Evolutionary conservation across 495 filamentous ascomycete genomes (phyloP).

Genomic region (Neurospora sp.): DNA sequence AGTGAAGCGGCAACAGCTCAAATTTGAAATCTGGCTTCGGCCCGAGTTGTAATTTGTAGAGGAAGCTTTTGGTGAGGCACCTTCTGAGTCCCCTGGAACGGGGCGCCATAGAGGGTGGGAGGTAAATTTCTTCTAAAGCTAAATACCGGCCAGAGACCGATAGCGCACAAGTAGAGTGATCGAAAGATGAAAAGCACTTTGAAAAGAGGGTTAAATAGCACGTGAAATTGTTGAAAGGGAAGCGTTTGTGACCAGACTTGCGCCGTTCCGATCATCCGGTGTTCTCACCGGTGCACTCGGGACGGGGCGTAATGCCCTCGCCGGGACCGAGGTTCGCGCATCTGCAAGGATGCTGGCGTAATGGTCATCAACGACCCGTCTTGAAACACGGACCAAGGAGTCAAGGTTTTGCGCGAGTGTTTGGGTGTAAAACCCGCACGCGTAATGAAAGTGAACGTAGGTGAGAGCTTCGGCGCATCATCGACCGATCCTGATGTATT

Average conservation of each 20-base stretch:
- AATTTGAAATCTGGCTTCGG: too few relatives aligned
- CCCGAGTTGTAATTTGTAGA: too few relatives aligned
- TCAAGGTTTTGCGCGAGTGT: slow-evolving; percentile 61
- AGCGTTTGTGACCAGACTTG: slow-evolving; percentile 58
- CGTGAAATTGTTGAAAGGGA: slow-evolving; percentile 71
- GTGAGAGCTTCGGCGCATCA: slow-evolving; percentile 46
- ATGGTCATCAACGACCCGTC: slow-evolving; percentile 52
- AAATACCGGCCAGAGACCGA: slow-evolving; percentile 63
- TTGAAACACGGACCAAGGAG: slow-evolving; percentile 69
- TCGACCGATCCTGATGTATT: slow-evolving; percentile 66
- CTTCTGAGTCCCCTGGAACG: slow-evolving; percentile 22
- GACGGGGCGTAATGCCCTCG: slow-evolving; percentile 15
- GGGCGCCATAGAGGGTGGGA: slow-evolving; percentile 45
- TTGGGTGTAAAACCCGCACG: slow-evolving; percentile 58
- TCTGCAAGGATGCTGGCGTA: slow-evolving; percentile 52
- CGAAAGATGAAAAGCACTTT: slow-evolving; percentile 66
- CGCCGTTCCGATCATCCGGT: slow-evolving; percentile 40
- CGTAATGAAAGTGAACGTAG: slow-evolving; percentile 60
- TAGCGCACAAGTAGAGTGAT: slow-evolving; percentile 67
- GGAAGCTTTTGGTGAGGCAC: too few relatives aligned
- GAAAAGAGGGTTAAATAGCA: slow-evolving; percentile 65
- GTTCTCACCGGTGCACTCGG: slow-evolving; percentile 47
- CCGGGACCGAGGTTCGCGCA: slow-evolving; percentile 17
- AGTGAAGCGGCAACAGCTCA: too few relatives aligned
- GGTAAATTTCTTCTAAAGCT: slow-evolving; percentile 38